Evolutionary conservation across 169 alveolate genomes (phyloP).

Genomic region (Toxoplasma gondii): DNA sequence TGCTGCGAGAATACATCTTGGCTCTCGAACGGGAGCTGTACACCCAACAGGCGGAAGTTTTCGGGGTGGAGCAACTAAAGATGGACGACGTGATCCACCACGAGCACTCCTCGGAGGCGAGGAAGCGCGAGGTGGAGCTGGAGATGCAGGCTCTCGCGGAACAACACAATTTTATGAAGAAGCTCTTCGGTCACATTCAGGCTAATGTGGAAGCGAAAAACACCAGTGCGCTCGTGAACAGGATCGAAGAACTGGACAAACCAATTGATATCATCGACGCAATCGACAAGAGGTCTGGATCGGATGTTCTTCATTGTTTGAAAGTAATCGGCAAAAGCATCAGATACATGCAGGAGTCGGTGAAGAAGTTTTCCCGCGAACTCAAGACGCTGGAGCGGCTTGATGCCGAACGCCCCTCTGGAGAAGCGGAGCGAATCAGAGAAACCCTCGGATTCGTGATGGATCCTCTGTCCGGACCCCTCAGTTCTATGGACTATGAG

Average conservation of each 20-base stretch:
- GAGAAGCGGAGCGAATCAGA: too few relatives aligned
- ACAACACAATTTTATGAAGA: conserved; percentile 5
- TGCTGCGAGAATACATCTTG: conserved; percentile 4
- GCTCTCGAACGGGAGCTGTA: conserved; percentile 8
- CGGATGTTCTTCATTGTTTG: background rate
- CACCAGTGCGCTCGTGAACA: background rate
- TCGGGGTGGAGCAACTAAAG: conserved; percentile 15
- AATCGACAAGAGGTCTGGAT: background rate
- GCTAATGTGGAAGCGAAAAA: background rate
- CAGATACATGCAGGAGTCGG: background rate
- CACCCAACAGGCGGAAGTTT: conserved; percentile 9
- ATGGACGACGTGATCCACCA: conserved; percentile 19
- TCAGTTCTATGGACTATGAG: background rate
- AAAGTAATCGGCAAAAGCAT: background rate
- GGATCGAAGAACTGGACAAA: conserved; percentile 30
- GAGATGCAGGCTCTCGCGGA: background rate
- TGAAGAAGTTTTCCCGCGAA: background rate
- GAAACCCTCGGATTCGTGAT: background rate
- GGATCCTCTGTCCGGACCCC: conserved; percentile 5
- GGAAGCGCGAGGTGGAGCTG: background rate
- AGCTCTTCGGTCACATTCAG: background rate
- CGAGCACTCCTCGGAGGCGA: background rate
- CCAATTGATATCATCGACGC: background rate
- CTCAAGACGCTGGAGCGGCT: background rate
- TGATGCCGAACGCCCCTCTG: background rate